A percentile compares a stretch with the other conserved stretches of the same genome.
Conservation (phyloP, 176 grass and related monocot genomes). For the Lolium perenne region DNA sequence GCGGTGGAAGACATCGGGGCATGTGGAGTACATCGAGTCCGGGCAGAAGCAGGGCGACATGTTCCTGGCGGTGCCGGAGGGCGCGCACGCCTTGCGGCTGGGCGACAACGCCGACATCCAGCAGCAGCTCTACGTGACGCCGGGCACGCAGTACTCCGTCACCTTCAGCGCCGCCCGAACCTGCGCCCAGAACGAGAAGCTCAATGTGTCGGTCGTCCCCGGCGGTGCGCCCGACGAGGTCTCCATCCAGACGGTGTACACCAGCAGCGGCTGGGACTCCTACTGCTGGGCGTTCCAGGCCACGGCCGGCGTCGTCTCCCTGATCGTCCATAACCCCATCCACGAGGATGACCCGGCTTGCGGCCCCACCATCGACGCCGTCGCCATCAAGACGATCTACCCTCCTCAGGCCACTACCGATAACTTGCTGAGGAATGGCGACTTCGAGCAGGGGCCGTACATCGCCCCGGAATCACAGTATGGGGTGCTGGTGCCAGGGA, state of each 20-base stretch:
- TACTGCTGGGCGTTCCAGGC: conserved; percentile 54
- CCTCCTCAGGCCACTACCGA: conserved; percentile 26
- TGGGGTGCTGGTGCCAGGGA: conserved; percentile 49
- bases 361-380: conserved; percentile 46
- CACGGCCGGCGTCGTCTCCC: background rate
- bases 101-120: conserved; percentile 46
- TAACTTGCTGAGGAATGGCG: conserved; percentile 49
- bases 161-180: conserved; percentile 59
- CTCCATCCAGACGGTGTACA: conserved; percentile 53
- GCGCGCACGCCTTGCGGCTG: conserved; percentile 49
- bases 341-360: conserved; percentile 47
- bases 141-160: conserved; percentile 48
- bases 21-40: conserved; percentile 53
- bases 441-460: conserved; percentile 57
- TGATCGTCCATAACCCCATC: conserved; percentile 44
- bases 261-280: conserved; percentile 56
- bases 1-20: conserved; percentile 37
- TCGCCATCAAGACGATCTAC: conserved; percentile 38
- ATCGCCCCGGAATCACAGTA: conserved; percentile 25
- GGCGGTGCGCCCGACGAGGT: conserved; percentile 33
- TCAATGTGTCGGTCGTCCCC: conserved; percentile 44
- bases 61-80: conserved; percentile 51
- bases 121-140: conserved; percentile 34
- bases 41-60: conserved; percentile 47
- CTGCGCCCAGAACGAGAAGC: conserved; percentile 50